These are phyloP conservation scores for Striga hermonthica DNA, from an alignment of 305 asterid genomes.

Conservation along the genomic window DNA sequence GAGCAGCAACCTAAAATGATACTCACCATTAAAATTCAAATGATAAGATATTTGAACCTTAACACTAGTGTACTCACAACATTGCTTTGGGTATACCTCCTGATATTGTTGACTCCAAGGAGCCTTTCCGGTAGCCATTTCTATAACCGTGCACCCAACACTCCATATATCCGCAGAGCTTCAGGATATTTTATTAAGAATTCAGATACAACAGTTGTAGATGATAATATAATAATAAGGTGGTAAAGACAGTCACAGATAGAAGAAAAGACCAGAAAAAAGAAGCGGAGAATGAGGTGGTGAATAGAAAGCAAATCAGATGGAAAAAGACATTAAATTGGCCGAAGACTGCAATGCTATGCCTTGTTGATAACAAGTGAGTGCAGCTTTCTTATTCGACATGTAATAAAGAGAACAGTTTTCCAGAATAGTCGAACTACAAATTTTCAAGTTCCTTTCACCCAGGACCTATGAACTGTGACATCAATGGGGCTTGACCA, in stretches of 20 bases:
- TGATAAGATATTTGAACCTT: slow-evolving; percentile 10
- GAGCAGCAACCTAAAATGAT: slow-evolving; percentile 70
- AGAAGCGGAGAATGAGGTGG: too few species aligned
- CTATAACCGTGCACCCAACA: slow-evolving; percentile 84
- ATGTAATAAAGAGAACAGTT: not conserved
- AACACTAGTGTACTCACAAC: slow-evolving; percentile 23
- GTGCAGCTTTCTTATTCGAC: too few species aligned
- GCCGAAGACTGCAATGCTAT: too few species aligned
- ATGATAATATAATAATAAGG: not conserved
- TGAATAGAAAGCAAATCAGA: too few species aligned
- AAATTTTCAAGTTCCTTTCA: not conserved
- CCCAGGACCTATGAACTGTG: slow-evolving; percentile 1
- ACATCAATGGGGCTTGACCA: not conserved
- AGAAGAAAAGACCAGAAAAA: not conserved
- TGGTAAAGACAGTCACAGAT: not conserved
- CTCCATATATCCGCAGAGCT: slow-evolving; percentile 97
- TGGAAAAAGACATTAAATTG: too few species aligned
- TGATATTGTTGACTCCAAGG: slow-evolving; percentile 94
- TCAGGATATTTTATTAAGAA: slow-evolving; percentile 24
- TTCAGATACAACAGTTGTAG: slow-evolving; percentile 9
- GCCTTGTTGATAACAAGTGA: too few species aligned
- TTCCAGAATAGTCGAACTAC: slow-evolving; percentile 4
- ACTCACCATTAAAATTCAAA: slow-evolving; percentile 23
- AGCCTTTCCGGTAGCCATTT: slow-evolving; percentile 93
- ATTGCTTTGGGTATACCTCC: slow-evolving; percentile 48